Conservation (phyloP, 352 stramenopile genomes). For the Globisporangium nodosum region DNA sequence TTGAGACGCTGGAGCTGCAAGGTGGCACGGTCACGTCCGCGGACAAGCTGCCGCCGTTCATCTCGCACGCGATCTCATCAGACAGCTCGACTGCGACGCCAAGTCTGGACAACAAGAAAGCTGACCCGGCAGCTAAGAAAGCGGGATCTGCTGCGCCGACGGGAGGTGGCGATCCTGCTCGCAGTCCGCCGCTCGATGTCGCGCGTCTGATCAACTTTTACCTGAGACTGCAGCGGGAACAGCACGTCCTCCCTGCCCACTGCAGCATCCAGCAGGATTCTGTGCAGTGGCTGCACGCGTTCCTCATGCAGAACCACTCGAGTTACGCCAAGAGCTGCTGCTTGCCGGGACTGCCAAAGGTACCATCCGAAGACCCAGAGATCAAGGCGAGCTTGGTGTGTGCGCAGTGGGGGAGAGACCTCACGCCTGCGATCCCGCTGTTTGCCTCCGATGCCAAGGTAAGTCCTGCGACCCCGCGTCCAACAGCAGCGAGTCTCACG, state of each 20-base stretch:
- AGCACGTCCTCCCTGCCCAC: slow-evolving; percentile 31
- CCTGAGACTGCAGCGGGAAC: slow-evolving; percentile 39
- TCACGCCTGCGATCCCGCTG: slow-evolving; percentile 36
- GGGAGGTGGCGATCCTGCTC: slow-evolving; percentile 2
- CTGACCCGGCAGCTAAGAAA: slow-evolving; percentile 1
- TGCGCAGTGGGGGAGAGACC: slow-evolving; percentile 47
- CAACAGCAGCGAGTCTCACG: slow-evolving; percentile 12
- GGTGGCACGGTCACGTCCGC: slow-evolving; percentile 25
- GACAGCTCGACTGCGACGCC: background rate
- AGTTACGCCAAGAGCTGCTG: slow-evolving; percentile 50
- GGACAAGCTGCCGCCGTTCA: slow-evolving; percentile 44
- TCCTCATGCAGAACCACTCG: slow-evolving; percentile 54
- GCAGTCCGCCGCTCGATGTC: slow-evolving; percentile 8
- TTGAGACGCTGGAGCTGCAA: slow-evolving; percentile 62
- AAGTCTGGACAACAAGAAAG: slow-evolving; percentile 4
- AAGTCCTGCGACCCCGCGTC: background rate
- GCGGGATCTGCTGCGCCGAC: slow-evolving; percentile 2
- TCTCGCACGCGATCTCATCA: slow-evolving; percentile 22
- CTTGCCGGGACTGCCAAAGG: slow-evolving; percentile 30
- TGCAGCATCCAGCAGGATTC: slow-evolving; percentile 30
- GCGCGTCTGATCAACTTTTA: slow-evolving; percentile 57
- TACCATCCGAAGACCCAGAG: slow-evolving; percentile 46
- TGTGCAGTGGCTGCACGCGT: slow-evolving; percentile 37
- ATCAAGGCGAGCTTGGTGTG: slow-evolving; percentile 57
- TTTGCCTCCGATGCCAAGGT: background rate